Base-by-base conservation (phyloP, 2,329 filamentous ascomycete species). In the Amauroascus niger region DNA sequence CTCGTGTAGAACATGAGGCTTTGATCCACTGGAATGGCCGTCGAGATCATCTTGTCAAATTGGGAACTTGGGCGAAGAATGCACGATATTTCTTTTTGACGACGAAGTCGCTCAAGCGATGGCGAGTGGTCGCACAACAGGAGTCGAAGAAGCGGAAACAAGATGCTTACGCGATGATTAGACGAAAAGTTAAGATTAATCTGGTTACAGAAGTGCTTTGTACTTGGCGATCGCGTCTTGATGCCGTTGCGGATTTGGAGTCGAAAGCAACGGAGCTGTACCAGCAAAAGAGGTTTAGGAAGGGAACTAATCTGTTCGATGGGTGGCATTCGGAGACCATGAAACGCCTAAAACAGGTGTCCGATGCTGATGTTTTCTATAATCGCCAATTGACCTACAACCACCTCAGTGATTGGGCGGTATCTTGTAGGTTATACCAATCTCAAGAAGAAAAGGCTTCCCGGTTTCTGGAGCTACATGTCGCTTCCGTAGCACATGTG, bases 11-110 rank as follows among this genome's bases (percentile, higher is more conserved):
- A 45, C 65, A 70, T 49, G 71, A 73, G 55, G 67, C 69, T 16
- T 57, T 75, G 14, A 61, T 63, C 18, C 61, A 65, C 39, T 74
- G 71, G 72, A 65, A 55, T 40, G 62, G 62, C 6, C 68, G 65
- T 46, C 57, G 62, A 11, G 65, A 71, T 14, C 71, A 79, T 57
- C 64, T 75, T 9, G 61, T 65, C 24, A 71, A 75, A 59, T 64
- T 82, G 43, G 71, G 77, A 41, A 68, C 68, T 22, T 79, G 76
- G 77, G 76, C 79, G 24, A 65, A 66, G n/a, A 74, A 79, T 63
- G 79, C 79, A 22, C 67, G 71, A 9, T 82, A 77, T 58, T 83
- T 80, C 62, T 76, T 79, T 35, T 61, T 77, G n/a, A 68, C 73
- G 40, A 79, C 70, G 6, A 70, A 67, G 40, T 67, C 71, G 1